Evolutionary conservation across 176 grass and related monocot genomes (phyloP).

Genomic region (Phyllostachys edulis): DNA sequence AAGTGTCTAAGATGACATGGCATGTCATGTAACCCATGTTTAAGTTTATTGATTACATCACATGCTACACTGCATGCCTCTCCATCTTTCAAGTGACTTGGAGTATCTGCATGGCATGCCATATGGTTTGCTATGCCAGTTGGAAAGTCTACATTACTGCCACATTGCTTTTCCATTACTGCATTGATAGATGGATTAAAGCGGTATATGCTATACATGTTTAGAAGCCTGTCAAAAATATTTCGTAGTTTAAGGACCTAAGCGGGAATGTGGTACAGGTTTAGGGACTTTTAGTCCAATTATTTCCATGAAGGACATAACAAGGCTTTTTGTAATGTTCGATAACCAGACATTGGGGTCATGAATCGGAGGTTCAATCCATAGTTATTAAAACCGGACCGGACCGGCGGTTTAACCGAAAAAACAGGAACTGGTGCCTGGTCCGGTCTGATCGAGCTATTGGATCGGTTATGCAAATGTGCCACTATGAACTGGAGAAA

Average conservation of each 20-base stretch:
- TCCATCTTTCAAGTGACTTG: background rate
- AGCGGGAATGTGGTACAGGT: background rate
- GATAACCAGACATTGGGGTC: background rate
- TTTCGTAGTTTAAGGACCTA: background rate
- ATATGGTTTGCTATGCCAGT: background rate
- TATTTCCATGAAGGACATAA: background rate
- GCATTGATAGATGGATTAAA: background rate
- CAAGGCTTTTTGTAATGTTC: conserved; percentile 10
- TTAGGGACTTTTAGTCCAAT: background rate
- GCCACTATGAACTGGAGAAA: no score
- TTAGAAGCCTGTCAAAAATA: background rate
- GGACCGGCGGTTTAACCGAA: no score
- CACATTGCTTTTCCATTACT: background rate
- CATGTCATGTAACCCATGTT: background rate
- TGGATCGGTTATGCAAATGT: no score
- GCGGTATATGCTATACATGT: background rate
- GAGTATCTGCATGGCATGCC: background rate
- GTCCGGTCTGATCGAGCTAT: no score
- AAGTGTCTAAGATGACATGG: conserved; percentile 7
- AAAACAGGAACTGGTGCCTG: no score
- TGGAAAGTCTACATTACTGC: background rate
- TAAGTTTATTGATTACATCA: background rate
- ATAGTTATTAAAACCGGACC: no score
- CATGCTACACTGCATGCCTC: background rate
- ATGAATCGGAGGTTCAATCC: background rate